Evolutionary conservation across 2,329 filamentous ascomycete species (phyloP).

Genomic region (Amesomyces nigricolor): DNA sequence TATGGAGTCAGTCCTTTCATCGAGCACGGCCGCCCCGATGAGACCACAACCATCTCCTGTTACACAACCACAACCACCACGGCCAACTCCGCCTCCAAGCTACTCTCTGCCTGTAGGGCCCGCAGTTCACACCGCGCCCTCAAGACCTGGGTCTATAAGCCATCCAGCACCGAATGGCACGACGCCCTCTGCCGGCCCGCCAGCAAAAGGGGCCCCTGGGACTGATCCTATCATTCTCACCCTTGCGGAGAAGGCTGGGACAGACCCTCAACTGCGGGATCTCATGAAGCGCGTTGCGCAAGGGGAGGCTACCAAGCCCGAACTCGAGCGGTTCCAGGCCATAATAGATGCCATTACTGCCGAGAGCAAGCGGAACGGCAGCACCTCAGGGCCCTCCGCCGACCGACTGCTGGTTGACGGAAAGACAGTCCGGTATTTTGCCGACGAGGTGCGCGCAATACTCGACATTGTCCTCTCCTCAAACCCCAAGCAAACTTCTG

Average conservation of each 20-base stretch:
- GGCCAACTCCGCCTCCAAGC: constrained; percentile 28
- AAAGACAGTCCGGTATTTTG: constrained; percentile 54
- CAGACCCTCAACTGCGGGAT: constrained; percentile 65
- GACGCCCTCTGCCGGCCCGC: constrained; percentile 24
- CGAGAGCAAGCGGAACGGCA: constrained; percentile 49
- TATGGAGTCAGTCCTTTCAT: constrained; percentile 29
- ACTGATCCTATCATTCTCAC: constrained; percentile 75
- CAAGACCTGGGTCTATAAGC: constrained; percentile 8
- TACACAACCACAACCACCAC: constrained; percentile 17
- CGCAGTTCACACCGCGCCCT: constrained; percentile 15
- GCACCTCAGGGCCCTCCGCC: constrained; percentile 47
- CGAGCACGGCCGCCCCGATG: constrained; percentile 16
- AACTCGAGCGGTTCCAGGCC: constrained; percentile 69
- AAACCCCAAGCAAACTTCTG: constrained; percentile 51
- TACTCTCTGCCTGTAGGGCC: constrained; percentile 24
- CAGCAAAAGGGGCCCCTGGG: constrained; percentile 28
- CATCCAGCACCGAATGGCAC: constrained; percentile 19
- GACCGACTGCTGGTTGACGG: constrained; percentile 51
- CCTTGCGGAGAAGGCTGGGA: constrained; percentile 68
- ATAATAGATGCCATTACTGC: constrained; percentile 74
- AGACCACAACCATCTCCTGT: constrained; percentile 9
- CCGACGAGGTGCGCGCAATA: constrained; percentile 52
- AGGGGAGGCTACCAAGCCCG: constrained; percentile 63
- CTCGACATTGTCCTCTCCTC: constrained; percentile 54
- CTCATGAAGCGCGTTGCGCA: constrained; percentile 80